phyloP scores from a whole-genome alignment of 768 basidiomycete species.

The Tylopilus sp. region DNA sequence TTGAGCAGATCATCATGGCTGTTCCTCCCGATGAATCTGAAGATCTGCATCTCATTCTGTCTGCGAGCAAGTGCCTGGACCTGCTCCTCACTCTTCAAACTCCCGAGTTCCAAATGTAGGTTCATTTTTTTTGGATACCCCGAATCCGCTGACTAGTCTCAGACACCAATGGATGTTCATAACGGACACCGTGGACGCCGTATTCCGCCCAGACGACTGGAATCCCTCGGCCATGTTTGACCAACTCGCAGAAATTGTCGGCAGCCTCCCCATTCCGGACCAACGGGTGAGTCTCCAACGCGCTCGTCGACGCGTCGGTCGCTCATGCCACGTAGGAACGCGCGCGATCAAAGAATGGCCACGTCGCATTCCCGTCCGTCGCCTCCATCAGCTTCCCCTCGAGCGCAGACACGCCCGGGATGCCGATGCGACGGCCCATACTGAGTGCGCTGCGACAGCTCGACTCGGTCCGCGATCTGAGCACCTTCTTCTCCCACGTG shows the following conservation, averaged over 20 bases:
- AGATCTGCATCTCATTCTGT: slow-evolving; percentile 74
- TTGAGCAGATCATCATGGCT: slow-evolving; percentile 73
- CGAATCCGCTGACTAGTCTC: slow-evolving; percentile 7
- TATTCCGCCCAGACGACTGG: slow-evolving; percentile 83
- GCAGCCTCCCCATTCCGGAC: slow-evolving; percentile 55
- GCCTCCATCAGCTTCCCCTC: slow-evolving; percentile 24
- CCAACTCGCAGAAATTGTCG: slow-evolving; percentile 78
- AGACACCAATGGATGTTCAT: slow-evolving; percentile 99
- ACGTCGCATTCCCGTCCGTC: slow-evolving; percentile 20
- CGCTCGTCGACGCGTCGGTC: background rate
- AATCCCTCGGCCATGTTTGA: slow-evolving; percentile 88
- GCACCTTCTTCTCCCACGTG: slow-evolving; percentile 87
- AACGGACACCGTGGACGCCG: slow-evolving; percentile 94
- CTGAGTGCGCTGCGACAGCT: slow-evolving; percentile 68
- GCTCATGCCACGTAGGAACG: slow-evolving; percentile 20
- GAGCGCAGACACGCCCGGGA: slow-evolving; percentile 39
- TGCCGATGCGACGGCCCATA: slow-evolving; percentile 71
- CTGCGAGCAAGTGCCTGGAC: slow-evolving; percentile 93
- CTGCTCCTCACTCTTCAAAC: slow-evolving; percentile 90
- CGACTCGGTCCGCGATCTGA: slow-evolving; percentile 78
- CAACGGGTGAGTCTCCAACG: slow-evolving; percentile 25
- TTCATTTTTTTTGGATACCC: background rate
- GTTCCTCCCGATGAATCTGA: slow-evolving; percentile 83
- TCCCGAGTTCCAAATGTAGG: slow-evolving; percentile 95
- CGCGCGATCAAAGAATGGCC: slow-evolving; percentile 20